Conservation (phyloP, 2,329 filamentous ascomycete genomes). For the Fusarium sterilihyphosum region DNA sequence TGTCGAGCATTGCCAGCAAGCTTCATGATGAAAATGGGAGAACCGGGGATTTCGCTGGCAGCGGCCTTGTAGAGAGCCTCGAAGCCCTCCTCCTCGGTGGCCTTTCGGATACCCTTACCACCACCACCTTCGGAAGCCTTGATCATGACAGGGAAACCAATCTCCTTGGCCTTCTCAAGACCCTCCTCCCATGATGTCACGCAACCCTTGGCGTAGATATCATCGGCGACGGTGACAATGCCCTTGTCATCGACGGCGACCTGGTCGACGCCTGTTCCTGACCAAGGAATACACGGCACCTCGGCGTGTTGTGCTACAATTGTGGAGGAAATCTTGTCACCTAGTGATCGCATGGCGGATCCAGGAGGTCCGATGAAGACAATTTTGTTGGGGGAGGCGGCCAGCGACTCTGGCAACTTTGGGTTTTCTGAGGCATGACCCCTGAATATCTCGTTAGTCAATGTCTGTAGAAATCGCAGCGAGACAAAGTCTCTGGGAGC, state of each 20-base stretch:
- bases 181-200: constrained; percentile 91
- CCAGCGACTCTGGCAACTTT: constrained; percentile 93
- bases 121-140: constrained; percentile 99
- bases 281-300: constrained; percentile 99
- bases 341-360: constrained; percentile 97
- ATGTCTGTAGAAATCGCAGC: constrained; percentile 6
- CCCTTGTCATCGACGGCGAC: constrained; percentile 82
- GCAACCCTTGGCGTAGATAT: constrained; percentile 90
- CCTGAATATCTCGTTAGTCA: constrained; percentile 63
- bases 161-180: constrained; percentile 83
- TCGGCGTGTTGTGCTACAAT: constrained; percentile 97
- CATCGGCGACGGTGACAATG: constrained; percentile 90
- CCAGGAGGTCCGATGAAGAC: constrained; percentile 98
- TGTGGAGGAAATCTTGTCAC: constrained; percentile 99
- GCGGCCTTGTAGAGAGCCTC: constrained; percentile 91
- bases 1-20: constrained; percentile 95
- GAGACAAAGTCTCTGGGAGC: neutral
- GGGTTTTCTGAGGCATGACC: constrained; percentile 99
- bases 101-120: constrained; percentile 99
- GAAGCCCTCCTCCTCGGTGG: constrained; percentile 85
- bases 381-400: constrained; percentile 97
- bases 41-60: constrained; percentile 96
- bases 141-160: constrained; percentile 99
- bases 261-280: constrained; percentile 86
- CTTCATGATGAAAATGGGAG: constrained; percentile 99